Percentiles rank a stretch among this genome's conserved stretches.
phyloP scores from a whole-genome alignment of 202 grass and related monocot species.

The Hordeum pubiflorum region DNA sequence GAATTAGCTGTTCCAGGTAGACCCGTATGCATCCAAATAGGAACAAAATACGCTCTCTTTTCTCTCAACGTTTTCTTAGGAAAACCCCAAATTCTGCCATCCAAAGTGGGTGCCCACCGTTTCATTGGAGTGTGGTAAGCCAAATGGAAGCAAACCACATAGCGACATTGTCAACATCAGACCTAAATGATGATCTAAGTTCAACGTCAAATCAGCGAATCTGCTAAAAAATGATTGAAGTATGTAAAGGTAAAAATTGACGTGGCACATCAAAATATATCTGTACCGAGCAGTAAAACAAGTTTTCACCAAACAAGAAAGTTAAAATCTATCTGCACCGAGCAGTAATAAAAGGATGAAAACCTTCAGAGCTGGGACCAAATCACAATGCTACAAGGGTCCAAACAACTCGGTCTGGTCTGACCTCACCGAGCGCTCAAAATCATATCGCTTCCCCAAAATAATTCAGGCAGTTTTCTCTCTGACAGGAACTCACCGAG shows the following conservation, averaged over 20 bases:
- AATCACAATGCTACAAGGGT: neutral
- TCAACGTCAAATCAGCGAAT: neutral
- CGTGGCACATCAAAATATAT: neutral
- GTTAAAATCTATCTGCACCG: neutral
- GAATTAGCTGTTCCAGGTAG: neutral
- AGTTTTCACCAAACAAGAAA: neutral
- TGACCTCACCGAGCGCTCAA: neutral
- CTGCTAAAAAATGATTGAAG: neutral
- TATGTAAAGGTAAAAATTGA: neutral
- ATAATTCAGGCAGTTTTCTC: neutral
- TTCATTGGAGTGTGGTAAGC: neutral
- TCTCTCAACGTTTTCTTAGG: neutral
- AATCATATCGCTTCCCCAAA: neutral
- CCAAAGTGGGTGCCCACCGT: neutral
- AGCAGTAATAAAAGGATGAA: neutral
- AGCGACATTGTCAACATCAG: neutral
- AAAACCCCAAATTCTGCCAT: neutral
- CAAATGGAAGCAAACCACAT: neutral
- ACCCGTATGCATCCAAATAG: neutral
- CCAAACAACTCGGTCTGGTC: neutral
- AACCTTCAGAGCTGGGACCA: neutral
- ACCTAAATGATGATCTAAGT: neutral
- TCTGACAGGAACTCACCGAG: neutral
- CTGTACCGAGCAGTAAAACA: neutral
- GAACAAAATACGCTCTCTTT: neutral